Base-by-base conservation (phyloP, 2,329 filamentous ascomycete species). In the Epichloe sibirici region DNA sequence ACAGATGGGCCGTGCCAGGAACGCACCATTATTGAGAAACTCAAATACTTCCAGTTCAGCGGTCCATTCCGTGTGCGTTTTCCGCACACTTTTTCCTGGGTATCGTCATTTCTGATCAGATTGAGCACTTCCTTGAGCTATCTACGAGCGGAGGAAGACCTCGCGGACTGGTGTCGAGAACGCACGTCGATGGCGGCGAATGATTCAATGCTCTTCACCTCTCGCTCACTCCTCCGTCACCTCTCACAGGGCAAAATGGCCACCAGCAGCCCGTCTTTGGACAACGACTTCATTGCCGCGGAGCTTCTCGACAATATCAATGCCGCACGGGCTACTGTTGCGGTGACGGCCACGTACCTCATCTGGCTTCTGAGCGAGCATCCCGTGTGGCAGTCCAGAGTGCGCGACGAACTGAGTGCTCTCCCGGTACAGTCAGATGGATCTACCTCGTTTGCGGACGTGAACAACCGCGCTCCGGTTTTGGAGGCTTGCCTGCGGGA, bases 251-350 rank as follows among this genome's bases (percentile, higher is more conserved):
- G 2, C 15, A 45, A 46, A 21, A 31, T 11, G 7, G 23, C 23
- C 23, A 17, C 13, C 13, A 39, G 38, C 3, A 21, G 25, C 5
- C 9, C 43, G 9, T 28, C 49, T 37, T 45, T 54, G 12, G 53
- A 54, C 31, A 34, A 21, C 4, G 15, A 37, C 13, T 52, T 46
- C n/a, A 52, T 55, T 23, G 49, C 45, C 9, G 53, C 49, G 1
- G 49, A 55, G 40, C 25, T 55, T 11, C 49, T 55, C 34, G 53
- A 55, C 23, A 55, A 55, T 31, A 46, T 55, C n/a, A 52, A 51
- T 43, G 53, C 53, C 11, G 53, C 53, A 7, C 45, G 51, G 17
- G 53, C 53, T 31, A 55, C 53, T 3, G 35, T 49, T 21, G 53
- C 53, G 2, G 49, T 55, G 7, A 52, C 49, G 5, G 53, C 49